A percentile compares a stretch with the other conserved stretches of the same genome.
phyloP scores from a whole-genome alignment of 148 eudicot genomes.

The Chenopodium suecicum region DNA sequence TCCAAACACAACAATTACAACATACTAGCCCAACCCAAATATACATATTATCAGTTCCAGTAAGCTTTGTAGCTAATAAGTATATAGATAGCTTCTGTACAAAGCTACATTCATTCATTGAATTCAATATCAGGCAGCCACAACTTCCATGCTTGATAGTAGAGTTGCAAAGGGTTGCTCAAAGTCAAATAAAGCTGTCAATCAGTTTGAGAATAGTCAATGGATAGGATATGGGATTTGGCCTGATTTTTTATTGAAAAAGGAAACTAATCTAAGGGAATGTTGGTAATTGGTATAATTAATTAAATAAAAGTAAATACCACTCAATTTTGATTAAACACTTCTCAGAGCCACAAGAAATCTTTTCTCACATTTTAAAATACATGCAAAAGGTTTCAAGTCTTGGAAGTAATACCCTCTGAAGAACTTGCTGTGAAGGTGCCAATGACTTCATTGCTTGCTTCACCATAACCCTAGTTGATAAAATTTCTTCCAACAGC shows the following conservation, averaged over 20 bases:
- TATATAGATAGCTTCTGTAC: neutral
- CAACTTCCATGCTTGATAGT: neutral
- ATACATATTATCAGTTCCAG: neutral
- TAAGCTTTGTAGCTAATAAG: neutral
- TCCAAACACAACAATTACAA: neutral
- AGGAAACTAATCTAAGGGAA: neutral
- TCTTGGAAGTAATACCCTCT: conserved; percentile 46
- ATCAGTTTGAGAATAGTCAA: neutral
- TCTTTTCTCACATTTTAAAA: neutral
- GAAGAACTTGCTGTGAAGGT: conserved; percentile 68
- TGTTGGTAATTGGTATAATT: neutral
- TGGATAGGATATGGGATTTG: neutral
- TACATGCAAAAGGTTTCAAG: conserved; percentile 10
- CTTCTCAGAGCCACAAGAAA: neutral
- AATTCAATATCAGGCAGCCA: neutral
- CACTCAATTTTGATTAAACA: neutral
- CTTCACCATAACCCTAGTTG: conserved; percentile 94
- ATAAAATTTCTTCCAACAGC: conserved; percentile 85
- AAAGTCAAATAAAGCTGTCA: neutral
- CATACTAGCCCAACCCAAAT: neutral
- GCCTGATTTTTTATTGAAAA: neutral
- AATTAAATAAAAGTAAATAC: neutral
- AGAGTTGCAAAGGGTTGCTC: neutral
- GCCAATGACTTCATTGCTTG: conserved; percentile 84
- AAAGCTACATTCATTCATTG: neutral